A percentile compares a stretch with the other conserved stretches of the same genome.
phyloP scores from a whole-genome alignment of 495 filamentous ascomycete species.

The Penicillium odoratum region DNA sequence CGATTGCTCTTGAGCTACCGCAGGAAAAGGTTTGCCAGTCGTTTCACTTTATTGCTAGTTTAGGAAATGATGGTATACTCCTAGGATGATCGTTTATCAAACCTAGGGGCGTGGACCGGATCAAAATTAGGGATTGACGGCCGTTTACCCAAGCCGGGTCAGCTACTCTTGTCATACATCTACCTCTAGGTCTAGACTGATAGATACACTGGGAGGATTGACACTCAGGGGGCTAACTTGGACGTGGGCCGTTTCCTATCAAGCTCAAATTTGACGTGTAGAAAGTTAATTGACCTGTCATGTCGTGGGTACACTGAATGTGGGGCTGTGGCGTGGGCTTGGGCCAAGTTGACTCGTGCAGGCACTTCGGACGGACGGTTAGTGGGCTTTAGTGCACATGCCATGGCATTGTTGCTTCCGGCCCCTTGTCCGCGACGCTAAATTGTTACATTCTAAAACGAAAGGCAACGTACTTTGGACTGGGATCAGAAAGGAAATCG shows the following conservation, averaged over 20 bases:
- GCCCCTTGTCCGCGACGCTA: background rate
- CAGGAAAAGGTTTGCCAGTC: background rate
- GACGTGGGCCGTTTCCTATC: background rate
- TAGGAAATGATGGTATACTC: background rate
- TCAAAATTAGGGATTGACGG: background rate
- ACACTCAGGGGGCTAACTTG: no score
- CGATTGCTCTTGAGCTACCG: background rate
- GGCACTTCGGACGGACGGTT: background rate
- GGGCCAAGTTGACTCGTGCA: background rate
- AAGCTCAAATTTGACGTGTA: background rate
- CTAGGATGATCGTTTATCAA: background rate
- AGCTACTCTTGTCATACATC: background rate
- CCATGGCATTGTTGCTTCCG: background rate
- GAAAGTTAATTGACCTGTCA: conserved; percentile 5
- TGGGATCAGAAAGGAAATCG: background rate
- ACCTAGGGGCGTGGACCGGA: background rate
- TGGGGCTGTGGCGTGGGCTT: conserved; percentile 2
- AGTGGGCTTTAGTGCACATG: conserved; percentile 1
- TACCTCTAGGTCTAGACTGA: background rate
- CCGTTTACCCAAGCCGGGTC: background rate
- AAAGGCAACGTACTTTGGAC: background rate
- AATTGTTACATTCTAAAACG: background rate
- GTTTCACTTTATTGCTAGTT: background rate
- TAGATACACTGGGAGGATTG: background rate
- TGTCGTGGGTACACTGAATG: background rate